Evolutionary conservation across 805 yeast genomes (phyloP).

Genomic region (Candida coleopterorum): DNA sequence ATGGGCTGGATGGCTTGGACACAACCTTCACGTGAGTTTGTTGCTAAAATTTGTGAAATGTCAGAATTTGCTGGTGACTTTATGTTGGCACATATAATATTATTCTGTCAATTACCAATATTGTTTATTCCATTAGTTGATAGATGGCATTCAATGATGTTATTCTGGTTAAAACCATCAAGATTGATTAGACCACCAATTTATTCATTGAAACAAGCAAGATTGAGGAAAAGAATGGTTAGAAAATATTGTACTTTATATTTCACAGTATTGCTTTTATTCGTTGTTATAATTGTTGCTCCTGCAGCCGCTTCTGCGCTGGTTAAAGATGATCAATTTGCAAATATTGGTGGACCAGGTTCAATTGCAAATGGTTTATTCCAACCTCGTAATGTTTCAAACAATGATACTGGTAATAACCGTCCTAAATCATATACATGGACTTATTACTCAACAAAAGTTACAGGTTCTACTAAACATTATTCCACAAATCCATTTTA

Average conservation of each 20-base stretch:
- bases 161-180: conserved; percentile 97
- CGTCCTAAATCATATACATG: conserved; percentile 21
- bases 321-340: conserved; percentile 34
- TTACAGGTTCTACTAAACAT: conserved; percentile 37
- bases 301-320: conserved; percentile 82
- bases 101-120: conserved; percentile 86
- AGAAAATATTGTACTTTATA: conserved; percentile 84
- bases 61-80: conserved; percentile 97
- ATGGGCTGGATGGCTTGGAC: conserved; percentile 92
- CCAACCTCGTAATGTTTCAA: conserved; percentile 80
- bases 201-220: conserved; percentile 92
- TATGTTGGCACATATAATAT: conserved; percentile 81
- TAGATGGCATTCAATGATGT: conserved; percentile 96
- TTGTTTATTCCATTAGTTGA: conserved; percentile 83
- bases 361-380: conserved; percentile 61
- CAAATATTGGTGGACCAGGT: conserved; percentile 13
- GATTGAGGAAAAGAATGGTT: conserved; percentile 96
- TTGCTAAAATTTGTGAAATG: conserved; percentile 89
- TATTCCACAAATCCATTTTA: conserved; percentile 52
- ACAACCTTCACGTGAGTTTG: conserved; percentile 93
- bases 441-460: conserved; percentile 43
- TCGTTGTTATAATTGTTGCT: conserved; percentile 75
- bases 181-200: conserved; percentile 98
- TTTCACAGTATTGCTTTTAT: conserved; percentile 63
- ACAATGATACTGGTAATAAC: conserved; percentile 70